Base-by-base conservation (phyloP, 768 basidiomycete genomes). In the Tylopilus subfusipes region DNA sequence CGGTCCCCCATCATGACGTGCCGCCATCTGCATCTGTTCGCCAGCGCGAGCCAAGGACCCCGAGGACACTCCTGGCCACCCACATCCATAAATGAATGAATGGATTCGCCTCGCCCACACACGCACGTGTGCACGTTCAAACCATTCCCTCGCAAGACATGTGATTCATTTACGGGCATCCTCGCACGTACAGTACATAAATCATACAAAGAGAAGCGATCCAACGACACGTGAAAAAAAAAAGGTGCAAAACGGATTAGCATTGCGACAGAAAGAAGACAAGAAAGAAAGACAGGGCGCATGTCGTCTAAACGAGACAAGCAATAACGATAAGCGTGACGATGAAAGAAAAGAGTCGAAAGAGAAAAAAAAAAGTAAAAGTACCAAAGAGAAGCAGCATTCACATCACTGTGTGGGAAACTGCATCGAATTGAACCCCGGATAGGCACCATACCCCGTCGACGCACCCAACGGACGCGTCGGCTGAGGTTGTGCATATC, bases 401-500 rank as follows among this genome's bases (percentile, higher is more conserved):
- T 22, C 5, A 16, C 5, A 22, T 57, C 24, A 61, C 25, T 57
- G 53, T 8, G 58, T 50, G 9, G 56, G 55, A 51, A 63, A 70
- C 29, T 60, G 70, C 61, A 67, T 69, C 38, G 63, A 34, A 14
- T 60, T 46, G 22, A 63, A 65, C 25, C 54, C 54, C 14, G 63
- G 22, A 52, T 67, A 65, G 25, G 57, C 31, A 18, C 58, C 48
- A 42, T 67, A 72, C 9, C 58, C 63, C 19, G 42, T 34, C 40
- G 46, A 24, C 16, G 56, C 47, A 18, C 27, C 53, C 50, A 50
- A 24, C 11, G 65, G 58, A 31, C 65, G 65, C 33, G 56, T 58
- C 8, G 63, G 63, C 42, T 67, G 62, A 1, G 68, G 60, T 21
- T 70, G 66, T 13, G 58, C 63, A 43, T 58, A 70, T 44, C 42